Conservation (phyloP, 768 basidiomycete genomes). For the Lactarius akahatsu region DNA sequence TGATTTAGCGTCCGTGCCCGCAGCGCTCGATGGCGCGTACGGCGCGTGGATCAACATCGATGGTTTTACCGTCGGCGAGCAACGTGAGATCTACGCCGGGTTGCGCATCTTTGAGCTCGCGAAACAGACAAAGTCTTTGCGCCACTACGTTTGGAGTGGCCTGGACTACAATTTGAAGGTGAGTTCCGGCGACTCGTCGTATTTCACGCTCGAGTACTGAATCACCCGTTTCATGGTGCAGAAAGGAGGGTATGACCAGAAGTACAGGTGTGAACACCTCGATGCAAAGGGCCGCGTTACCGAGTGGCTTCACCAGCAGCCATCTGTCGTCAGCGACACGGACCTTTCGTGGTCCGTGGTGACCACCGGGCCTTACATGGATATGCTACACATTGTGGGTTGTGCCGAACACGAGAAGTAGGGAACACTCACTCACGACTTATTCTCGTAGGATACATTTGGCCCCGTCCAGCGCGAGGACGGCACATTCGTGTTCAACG, state of each 20-base stretch:
- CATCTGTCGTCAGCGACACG: constrained; percentile 36
- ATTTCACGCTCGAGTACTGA: background rate
- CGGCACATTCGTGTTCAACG: constrained; percentile 35
- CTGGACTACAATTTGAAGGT: constrained; percentile 43
- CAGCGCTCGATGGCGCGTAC: constrained; percentile 36
- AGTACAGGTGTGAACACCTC: constrained; percentile 40
- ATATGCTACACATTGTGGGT: constrained; percentile 43
- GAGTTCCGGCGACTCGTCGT: background rate
- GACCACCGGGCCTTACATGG: constrained; percentile 44
- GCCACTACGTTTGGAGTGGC: constrained; percentile 45
- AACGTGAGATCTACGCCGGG: constrained; percentile 41
- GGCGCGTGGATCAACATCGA: constrained; percentile 42
- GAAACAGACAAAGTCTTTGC: constrained; percentile 35
- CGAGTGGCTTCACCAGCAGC: constrained; percentile 39
- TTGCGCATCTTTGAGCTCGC: constrained; percentile 44
- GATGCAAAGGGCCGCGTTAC: constrained; percentile 43
- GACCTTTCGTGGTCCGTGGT: constrained; percentile 41
- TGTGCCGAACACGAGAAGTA: background rate
- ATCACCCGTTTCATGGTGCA: background rate
- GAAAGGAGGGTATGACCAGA: constrained; percentile 10
- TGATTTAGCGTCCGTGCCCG: constrained; percentile 33
- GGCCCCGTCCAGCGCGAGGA: constrained; percentile 33
- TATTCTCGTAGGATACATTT: constrained; percentile 23
- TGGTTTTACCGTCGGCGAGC: constrained; percentile 43
- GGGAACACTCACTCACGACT: background rate